Base-by-base conservation (phyloP, 108 stramenopile species). In the Cyclostephanos invisitatus region DNA sequence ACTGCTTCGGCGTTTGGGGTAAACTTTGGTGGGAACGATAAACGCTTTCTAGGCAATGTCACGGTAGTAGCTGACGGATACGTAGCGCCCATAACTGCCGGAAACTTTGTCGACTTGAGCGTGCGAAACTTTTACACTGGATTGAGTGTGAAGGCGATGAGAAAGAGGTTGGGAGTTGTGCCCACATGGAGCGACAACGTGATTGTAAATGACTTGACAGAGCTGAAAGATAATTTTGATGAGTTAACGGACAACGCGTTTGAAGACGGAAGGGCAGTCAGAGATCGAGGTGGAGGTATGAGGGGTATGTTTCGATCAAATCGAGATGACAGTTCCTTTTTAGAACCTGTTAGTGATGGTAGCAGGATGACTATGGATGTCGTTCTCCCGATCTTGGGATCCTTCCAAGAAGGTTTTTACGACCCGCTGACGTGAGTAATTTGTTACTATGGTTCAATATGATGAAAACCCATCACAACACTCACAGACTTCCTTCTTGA, bases 61-160 rank as follows among this genome's bases (percentile, higher is more conserved):
- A 91, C 89, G 20, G 91, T 94, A 54, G 66, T 91, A 6, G 93
- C 93, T 2, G 93, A 94, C 70, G 93, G 93, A 28, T 94, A 85
- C 62, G 83, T 81, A 27, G 93, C 93, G 28, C 93, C 93, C 14
- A 90, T 94, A 20, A 89, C 93, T 3, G 90, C 90, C 5, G 93
- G 91, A 17, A 87, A 87, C 60, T 89, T 87, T 75, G 88, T 94
- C 7, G 93, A 94, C 51, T 74, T 94, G 66, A 85, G 84, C 50
- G 47, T 87, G 15, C 80, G 93, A 11, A 86, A 89, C 46, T 94
- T 90, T 74, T 94, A 94, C 67, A 90, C 86, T 22, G 90, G 90
- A 32, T 79, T 94, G 48, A 85, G 84, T 27, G 75, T 94, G 61
- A 90, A 89, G 68, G 74, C 67, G 2, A 71, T 85, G 53, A 68